Conservation (phyloP, 768 basidiomycete genomes). For the Antrodiella citrinella region DNA sequence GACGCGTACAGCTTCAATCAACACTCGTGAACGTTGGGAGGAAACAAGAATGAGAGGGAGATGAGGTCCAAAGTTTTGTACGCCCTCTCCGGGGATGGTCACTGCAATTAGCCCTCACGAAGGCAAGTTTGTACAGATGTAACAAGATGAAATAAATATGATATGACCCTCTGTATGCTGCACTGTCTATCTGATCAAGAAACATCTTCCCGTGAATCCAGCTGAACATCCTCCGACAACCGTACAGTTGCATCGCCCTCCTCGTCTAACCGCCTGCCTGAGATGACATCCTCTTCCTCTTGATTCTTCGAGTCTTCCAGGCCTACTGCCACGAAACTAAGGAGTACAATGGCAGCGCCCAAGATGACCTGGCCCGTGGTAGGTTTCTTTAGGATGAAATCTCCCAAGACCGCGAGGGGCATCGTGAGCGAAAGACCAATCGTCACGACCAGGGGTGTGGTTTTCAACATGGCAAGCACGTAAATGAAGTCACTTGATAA, state of each 20-base stretch:
- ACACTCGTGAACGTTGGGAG: too few species aligned
- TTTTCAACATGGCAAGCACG: conserved; percentile 91
- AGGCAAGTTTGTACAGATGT: too few species aligned
- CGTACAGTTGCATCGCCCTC: conserved; percentile 4
- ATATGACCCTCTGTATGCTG: too few species aligned
- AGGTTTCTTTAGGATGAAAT: conserved; percentile 55
- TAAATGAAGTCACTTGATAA: conserved; percentile 81
- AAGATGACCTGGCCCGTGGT: conserved; percentile 51
- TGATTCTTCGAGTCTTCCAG: conserved; percentile 34
- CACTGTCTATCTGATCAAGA: too few species aligned
- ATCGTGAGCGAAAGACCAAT: conserved; percentile 91
- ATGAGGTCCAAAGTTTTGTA: too few species aligned
- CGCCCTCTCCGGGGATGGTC: too few species aligned
- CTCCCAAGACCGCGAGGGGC: conserved; percentile 83
- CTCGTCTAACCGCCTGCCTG: conserved; percentile 11
- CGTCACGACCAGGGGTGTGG: conserved; percentile 89
- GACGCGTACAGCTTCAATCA: too few species aligned
- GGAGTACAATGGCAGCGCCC: conserved; percentile 71
- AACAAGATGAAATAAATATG: too few species aligned
- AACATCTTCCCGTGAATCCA: background rate
- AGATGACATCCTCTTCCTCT: conserved; percentile 15
- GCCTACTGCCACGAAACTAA: conserved; percentile 72
- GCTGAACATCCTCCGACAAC: background rate
- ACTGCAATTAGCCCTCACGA: too few species aligned
- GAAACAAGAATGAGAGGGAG: too few species aligned